Base-by-base conservation (phyloP, 352 stramenopile genomes). In the Phytopythium ostracodes region DNA sequence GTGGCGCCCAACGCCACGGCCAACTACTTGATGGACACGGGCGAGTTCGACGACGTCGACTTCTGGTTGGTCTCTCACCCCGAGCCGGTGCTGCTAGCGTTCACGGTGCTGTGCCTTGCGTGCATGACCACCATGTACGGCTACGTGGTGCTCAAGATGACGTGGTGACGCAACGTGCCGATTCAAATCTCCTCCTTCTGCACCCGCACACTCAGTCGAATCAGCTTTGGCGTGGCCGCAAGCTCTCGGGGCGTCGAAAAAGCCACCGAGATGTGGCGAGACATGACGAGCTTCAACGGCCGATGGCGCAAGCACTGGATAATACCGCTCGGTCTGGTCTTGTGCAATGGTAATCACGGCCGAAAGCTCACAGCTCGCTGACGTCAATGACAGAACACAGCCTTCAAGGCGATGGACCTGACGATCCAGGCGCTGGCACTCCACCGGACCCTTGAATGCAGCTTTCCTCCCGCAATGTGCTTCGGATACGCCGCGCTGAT, bases 1-100 rank as follows among this genome's bases (percentile, higher is more conserved):
- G 27, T 60, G 1, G 40, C 56, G 5, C 75, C 76, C 0, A 81
- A 74, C 12, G 59, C 53, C 1, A 66, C 65, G 0, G 76, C 69
- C 4, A 85, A 85, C 49, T 78, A 75, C 38, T 54, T 86, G 33
- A 84, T 86, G 76, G 58, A 79, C 59, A 86, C 76, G 0, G 42
- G 22, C 5, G 59, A 70, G 24, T 77, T 84, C 31, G 76, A 86
- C 46, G 56, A 84, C 38, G 76, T 76, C 2, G 57, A 78, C 3
- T 88, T 84, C 36, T 88, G 74, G 78, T 68, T 73, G 29, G 68
- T 79, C 36, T 33, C 63, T 7, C 61, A 69, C 35, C 27, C 54
- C 6, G 56, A 72, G 11, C 20, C 44, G 24, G 36, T 47, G 31
- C 50, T 70, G 6, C 59, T 63, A 36, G 31, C 11, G 7, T 25